phyloP scores from a whole-genome alignment of 495 filamentous ascomycete species.

The Tuber brumale region DNA sequence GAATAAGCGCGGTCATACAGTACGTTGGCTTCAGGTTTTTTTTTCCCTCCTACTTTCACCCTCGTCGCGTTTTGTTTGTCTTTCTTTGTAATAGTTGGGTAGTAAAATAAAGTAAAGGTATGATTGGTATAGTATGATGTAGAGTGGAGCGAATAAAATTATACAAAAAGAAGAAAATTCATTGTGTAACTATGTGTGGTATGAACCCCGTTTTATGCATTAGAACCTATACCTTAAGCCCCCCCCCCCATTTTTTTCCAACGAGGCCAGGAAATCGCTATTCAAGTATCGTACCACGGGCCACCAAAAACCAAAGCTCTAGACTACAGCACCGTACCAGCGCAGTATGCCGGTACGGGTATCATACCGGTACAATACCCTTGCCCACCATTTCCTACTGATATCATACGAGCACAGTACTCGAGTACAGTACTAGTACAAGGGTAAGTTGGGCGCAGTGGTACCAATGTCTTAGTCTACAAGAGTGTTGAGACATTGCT shows the following conservation, averaged over 20 bases:
- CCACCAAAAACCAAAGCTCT: background rate
- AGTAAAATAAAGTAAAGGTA: background rate
- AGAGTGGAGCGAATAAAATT: background rate
- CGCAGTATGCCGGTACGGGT: too few relatives aligned
- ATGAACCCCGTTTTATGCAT: background rate
- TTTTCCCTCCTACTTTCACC: background rate
- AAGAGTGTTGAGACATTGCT: too few relatives aligned
- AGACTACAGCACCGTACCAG: background rate
- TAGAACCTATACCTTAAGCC: background rate
- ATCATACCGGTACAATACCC: too few relatives aligned
- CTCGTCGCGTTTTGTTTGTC: background rate
- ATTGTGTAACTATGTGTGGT: background rate
- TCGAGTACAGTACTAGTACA: too few relatives aligned
- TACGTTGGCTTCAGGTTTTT: background rate
- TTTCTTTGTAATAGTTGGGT: background rate
- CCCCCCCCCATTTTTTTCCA: background rate
- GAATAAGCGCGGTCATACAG: background rate
- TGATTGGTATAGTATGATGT: background rate
- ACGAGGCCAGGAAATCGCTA: background rate
- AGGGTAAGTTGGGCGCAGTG: too few relatives aligned
- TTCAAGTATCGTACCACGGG: background rate
- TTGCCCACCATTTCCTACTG: too few relatives aligned
- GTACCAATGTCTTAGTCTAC: too few relatives aligned
- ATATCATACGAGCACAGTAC: too few relatives aligned
- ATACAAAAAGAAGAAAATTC: background rate